Percentiles rank a stretch among this genome's conserved stretches.
Evolutionary conservation across 2,329 filamentous ascomycete species (phyloP).

Genomic region (Clonostachys chloroleuca): DNA sequence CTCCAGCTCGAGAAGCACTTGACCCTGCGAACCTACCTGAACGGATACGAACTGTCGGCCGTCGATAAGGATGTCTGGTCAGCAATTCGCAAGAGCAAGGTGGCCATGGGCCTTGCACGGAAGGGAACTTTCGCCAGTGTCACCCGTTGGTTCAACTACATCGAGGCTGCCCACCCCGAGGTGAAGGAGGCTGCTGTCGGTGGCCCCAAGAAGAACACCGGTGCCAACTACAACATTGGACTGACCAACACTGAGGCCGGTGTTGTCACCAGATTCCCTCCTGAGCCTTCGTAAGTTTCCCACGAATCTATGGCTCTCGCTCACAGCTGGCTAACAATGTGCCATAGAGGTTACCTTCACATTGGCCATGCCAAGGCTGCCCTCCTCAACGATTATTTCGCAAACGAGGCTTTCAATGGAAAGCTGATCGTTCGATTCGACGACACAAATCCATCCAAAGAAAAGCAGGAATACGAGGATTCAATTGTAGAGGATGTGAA

Average conservation of each 20-base stretch:
- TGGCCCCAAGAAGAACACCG: slow-evolving; percentile 69
- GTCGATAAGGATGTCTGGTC: slow-evolving; percentile 81
- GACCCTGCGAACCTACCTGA: slow-evolving; percentile 79
- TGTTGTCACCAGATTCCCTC: slow-evolving; percentile 76
- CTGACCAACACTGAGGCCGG: slow-evolving; percentile 81
- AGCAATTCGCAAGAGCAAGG: slow-evolving; percentile 76
- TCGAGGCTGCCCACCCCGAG: slow-evolving; percentile 79
- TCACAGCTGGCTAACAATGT: slow-evolving; percentile 3
- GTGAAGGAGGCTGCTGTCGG: slow-evolving; percentile 56
- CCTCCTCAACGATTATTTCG: slow-evolving; percentile 93
- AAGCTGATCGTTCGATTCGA: slow-evolving; percentile 90
- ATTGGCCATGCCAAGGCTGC: slow-evolving; percentile 95
- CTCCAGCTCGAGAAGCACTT: slow-evolving; percentile 76
- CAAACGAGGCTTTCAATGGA: slow-evolving; percentile 87
- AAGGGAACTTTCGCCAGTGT: slow-evolving; percentile 74
- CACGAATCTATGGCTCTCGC: slow-evolving; percentile 4
- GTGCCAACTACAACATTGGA: slow-evolving; percentile 84
- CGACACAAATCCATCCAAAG: slow-evolving; percentile 95
- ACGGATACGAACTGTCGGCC: slow-evolving; percentile 73
- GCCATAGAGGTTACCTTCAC: slow-evolving; percentile 72
- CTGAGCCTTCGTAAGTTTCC: slow-evolving; percentile 5
- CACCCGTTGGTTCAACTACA: slow-evolving; percentile 80
- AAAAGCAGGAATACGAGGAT: slow-evolving; percentile 95
- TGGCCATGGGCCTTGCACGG: slow-evolving; percentile 76
- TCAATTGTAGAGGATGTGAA: slow-evolving; percentile 87